Conservation (phyloP, 2,329 filamentous ascomycete genomes). For the Fusarium penzigii region DNA sequence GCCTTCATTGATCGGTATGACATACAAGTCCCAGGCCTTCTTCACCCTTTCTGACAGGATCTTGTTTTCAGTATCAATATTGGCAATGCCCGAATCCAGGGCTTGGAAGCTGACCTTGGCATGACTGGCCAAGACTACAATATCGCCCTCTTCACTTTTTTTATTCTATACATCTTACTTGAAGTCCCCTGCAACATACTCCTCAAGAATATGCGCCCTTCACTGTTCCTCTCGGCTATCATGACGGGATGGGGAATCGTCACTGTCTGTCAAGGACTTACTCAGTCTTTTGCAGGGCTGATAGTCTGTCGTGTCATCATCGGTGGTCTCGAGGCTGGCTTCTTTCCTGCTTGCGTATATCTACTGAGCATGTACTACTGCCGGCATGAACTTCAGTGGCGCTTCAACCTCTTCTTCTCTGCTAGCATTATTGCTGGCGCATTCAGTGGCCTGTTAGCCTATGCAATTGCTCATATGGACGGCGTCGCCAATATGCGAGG, state of each 20-base stretch:
- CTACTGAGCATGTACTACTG: conserved; percentile 10
- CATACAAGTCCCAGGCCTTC: no score
- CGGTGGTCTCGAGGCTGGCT: conserved; percentile 5
- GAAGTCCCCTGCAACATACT: conserved; percentile 61
- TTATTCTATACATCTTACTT: conserved; percentile 63
- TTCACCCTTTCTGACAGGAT: not conserved
- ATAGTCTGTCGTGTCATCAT: conserved; percentile 4
- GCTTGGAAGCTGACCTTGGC: conserved; percentile 4
- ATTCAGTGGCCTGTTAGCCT: not conserved
- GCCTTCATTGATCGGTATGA: conserved; percentile 5
- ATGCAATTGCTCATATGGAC: not conserved
- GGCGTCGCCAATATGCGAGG: not conserved
- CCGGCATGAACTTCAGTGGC: conserved; percentile 8
- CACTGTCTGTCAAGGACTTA: conserved; percentile 3
- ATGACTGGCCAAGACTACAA: conserved; percentile 39
- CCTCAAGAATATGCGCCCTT: conserved; percentile 14
- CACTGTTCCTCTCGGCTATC: not conserved
- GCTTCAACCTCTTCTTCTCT: conserved; percentile 7
- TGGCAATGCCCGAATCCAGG: conserved; percentile 10
- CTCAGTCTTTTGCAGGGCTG: not conserved
- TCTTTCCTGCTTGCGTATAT: conserved; percentile 8
- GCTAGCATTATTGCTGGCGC: conserved; percentile 1
- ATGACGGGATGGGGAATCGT: conserved; percentile 5
- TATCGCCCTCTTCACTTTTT: conserved; percentile 59
- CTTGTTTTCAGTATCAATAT: conserved; percentile 3